These are phyloP conservation scores for Cercophora scortea DNA, from an alignment of 495 filamentous ascomycete species.

Conservation along the genomic window DNA sequence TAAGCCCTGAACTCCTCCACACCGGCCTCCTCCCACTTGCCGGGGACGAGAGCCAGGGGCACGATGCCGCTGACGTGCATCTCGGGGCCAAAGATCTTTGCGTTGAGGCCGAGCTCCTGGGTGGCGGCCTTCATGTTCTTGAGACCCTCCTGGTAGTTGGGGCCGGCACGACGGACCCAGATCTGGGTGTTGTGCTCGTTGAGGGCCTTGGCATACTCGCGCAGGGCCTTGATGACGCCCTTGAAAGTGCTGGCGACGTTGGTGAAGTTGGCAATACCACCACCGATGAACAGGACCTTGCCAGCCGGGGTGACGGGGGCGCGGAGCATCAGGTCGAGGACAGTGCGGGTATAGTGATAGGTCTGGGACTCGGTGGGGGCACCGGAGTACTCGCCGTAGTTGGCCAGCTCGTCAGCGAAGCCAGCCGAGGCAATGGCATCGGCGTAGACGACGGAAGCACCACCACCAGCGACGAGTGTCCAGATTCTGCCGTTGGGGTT, in stretches of 20 bases:
- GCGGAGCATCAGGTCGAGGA: conserved; percentile 96
- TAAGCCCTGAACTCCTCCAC: conserved; percentile 48
- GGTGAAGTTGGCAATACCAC: conserved; percentile 99
- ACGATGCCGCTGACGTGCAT: conserved; percentile 73
- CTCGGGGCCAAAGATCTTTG: conserved; percentile 96
- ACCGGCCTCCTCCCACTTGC: conserved; percentile 42
- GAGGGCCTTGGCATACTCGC: conserved; percentile 78
- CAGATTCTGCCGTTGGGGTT: conserved; percentile 88
- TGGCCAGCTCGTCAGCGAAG: conserved; percentile 92
- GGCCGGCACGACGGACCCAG: conserved; percentile 97
- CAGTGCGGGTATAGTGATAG: conserved; percentile 94
- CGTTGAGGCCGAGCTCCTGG: conserved; percentile 82
- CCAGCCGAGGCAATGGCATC: conserved; percentile 97
- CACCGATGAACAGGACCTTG: conserved; percentile 98
- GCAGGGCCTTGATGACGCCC: conserved; percentile 94
- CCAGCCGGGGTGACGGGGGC: conserved; percentile 78
- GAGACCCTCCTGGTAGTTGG: conserved; percentile 99
- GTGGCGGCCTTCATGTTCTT: conserved; percentile 99
- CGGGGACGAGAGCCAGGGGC: conserved; percentile 52
- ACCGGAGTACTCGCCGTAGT: conserved; percentile 99
- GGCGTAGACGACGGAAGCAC: conserved; percentile 98
- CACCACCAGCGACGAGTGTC: conserved; percentile 98
- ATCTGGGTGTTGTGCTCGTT: conserved; percentile 97
- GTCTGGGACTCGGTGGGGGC: conserved; percentile 97
- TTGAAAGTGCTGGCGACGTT: conserved; percentile 97